These are phyloP conservation scores for Prosopis cineraria DNA, from an alignment of 306 rosid genomes.

Conservation along the genomic window DNA sequence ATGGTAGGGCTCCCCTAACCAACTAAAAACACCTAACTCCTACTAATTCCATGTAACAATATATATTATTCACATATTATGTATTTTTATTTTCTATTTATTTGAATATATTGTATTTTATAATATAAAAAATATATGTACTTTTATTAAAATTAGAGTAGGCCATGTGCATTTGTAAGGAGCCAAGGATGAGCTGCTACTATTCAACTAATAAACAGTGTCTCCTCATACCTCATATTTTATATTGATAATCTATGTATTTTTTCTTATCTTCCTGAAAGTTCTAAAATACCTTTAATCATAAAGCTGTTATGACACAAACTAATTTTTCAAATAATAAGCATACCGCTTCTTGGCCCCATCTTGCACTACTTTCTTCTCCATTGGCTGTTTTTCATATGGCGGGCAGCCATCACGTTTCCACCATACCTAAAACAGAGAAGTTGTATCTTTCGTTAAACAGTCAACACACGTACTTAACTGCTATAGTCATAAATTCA, in stretches of 20 bases:
- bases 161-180: neutral
- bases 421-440: slow-evolving; percentile 87
- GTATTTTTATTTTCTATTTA: neutral
- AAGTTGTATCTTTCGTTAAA: slow-evolving; percentile 12
- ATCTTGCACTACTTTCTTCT: slow-evolving; percentile 71
- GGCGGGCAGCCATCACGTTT: slow-evolving; percentile 96
- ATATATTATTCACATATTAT: neutral
- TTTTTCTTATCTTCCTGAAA: slow-evolving; percentile 14
- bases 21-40: neutral
- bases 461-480: neutral
- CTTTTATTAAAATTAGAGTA: neutral
- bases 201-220: neutral
- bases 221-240: neutral
- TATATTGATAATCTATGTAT: neutral
- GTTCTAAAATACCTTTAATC: slow-evolving; percentile 20
- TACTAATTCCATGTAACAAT: neutral
- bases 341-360: slow-evolving; percentile 83
- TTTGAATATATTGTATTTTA: neutral
- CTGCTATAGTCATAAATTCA: neutral
- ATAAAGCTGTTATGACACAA: neutral
- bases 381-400: slow-evolving; percentile 80
- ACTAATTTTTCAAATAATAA: slow-evolving; percentile 24
- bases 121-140: neutral
- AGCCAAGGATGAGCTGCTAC: neutral
- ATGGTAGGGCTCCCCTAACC: neutral